Percentiles rank a stretch among this genome's conserved stretches.
These are phyloP conservation scores for Trametes cinnabarina DNA, from an alignment of 768 basidiomycete genomes.

Conservation along the genomic window DNA sequence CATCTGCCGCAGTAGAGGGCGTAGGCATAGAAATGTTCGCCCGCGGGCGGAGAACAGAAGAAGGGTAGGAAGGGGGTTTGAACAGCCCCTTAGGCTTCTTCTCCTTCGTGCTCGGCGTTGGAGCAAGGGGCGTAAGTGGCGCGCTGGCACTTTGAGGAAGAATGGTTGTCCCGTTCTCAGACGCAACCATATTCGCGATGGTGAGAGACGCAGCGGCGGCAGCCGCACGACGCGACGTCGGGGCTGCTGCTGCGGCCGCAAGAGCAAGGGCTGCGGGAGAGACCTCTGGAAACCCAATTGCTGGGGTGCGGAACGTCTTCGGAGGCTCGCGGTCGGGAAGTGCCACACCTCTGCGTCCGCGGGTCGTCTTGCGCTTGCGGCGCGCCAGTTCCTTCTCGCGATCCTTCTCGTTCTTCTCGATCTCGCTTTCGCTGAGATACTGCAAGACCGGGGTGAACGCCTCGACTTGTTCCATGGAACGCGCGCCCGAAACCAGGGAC, in stretches of 20 bases:
- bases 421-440: constrained; percentile 83
- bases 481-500: constrained; percentile 64
- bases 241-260: constrained; percentile 62
- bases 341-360: constrained; percentile 74
- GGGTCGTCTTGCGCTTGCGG: constrained; percentile 80
- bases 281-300: constrained; percentile 78
- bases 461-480: constrained; percentile 74
- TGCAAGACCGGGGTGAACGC: constrained; percentile 87
- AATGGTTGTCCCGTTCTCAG: constrained; percentile 76
- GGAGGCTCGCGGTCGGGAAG: constrained; percentile 92
- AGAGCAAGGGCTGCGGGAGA: constrained; percentile 69
- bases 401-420: constrained; percentile 87
- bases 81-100: constrained; percentile 71
- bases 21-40: constrained; percentile 61
- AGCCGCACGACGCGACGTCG: constrained; percentile 76
- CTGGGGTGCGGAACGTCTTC: constrained; percentile 88
- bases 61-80: constrained; percentile 64
- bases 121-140: constrained; percentile 33
- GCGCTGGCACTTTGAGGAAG: constrained; percentile 45
- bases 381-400: constrained; percentile 90
- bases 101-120: constrained; percentile 50
- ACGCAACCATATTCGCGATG: constrained; percentile 92
- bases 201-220: constrained; percentile 80
- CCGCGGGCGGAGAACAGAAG: constrained; percentile 55
- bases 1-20: constrained; percentile 65